These are phyloP conservation scores for Pseudoneurospora amorphoporcata DNA, from an alignment of 495 filamentous ascomycete species.

Conservation along the genomic window DNA sequence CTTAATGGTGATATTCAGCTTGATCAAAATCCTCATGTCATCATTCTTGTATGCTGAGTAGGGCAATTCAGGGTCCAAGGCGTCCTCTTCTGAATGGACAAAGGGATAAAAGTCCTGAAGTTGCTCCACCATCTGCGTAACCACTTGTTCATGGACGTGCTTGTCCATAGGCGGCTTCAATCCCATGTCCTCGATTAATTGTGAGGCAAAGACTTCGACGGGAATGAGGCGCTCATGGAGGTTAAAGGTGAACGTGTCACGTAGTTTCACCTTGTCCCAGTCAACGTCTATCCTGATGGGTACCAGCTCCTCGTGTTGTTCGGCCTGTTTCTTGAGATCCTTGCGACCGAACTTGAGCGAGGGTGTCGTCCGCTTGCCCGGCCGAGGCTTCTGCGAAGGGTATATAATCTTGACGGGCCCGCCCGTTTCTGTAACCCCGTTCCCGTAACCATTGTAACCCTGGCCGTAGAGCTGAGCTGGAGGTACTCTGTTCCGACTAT, in stretches of 20 bases:
- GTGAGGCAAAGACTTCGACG: conserved; percentile 71
- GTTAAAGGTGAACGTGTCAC: conserved; percentile 98
- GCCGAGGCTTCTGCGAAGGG: conserved; percentile 57
- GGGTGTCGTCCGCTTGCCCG: conserved; percentile 62
- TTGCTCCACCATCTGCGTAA: conserved; percentile 77
- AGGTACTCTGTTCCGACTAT: conserved; percentile 27
- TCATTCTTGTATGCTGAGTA: conserved; percentile 96
- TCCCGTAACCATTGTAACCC: conserved; percentile 86
- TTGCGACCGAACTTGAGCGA: conserved; percentile 62
- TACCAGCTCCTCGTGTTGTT: conserved; percentile 82
- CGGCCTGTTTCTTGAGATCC: conserved; percentile 71
- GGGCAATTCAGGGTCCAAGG: conserved; percentile 79
- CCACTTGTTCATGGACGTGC: conserved; percentile 65
- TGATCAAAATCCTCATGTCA: conserved; percentile 92
- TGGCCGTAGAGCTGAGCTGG: conserved; percentile 49
- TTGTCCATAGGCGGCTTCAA: conserved; percentile 54
- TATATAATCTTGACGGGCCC: conserved; percentile 54
- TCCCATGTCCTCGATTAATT: conserved; percentile 84
- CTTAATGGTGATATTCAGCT: conserved; percentile 96
- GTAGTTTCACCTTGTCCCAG: conserved; percentile 87
- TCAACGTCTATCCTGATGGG: conserved; percentile 90
- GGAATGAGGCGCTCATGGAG: conserved; percentile 78
- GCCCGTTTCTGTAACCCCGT: conserved; percentile 61
- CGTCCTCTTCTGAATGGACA: conserved; percentile 77
- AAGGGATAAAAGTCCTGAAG: conserved; percentile 88